Conservation (phyloP, 768 basidiomycete species). For the Ramaria rubella region DNA sequence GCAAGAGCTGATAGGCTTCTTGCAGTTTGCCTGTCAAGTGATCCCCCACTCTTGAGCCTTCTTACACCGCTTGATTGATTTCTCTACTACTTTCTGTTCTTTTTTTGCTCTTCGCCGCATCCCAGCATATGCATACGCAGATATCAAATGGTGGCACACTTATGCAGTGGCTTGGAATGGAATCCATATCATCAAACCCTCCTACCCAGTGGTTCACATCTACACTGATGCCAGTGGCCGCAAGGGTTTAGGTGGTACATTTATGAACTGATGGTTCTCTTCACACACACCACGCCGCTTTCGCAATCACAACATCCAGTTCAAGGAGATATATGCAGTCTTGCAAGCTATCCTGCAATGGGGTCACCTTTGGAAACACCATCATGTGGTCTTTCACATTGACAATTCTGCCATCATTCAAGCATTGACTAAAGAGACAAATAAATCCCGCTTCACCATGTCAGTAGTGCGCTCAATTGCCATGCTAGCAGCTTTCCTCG, state of each 20-base stretch:
- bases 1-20: conserved; percentile 27
- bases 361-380: conserved; percentile 20
- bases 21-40: conserved; percentile 31
- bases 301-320: conserved; percentile 24
- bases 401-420: conserved; percentile 25
- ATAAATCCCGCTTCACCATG: conserved; percentile 11
- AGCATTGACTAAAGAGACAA: conserved; percentile 6
- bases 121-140: conserved; percentile 15
- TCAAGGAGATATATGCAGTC: conserved; percentile 22
- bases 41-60: conserved; percentile 26
- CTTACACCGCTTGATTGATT: conserved; percentile 25
- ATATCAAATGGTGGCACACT: conserved; percentile 29
- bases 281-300: conserved; percentile 19
- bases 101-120: conserved; percentile 19
- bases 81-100: conserved; percentile 23
- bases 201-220: too few species aligned
- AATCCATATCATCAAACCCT: conserved; percentile 12
- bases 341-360: conserved; percentile 26
- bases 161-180: conserved; percentile 27
- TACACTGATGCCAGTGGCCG: conserved; percentile 29
- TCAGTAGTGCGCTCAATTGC: conserved; percentile 12
- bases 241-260: conserved; percentile 24
- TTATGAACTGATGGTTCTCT: conserved; percentile 23
- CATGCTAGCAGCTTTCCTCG: conserved; percentile 11
- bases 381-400: conserved; percentile 24